Percentiles rank a stretch among this genome's conserved stretches.
These are phyloP conservation scores for Aspergillus niger DNA, from an alignment of 2,329 filamentous ascomycete species.

Conservation along the genomic window DNA sequence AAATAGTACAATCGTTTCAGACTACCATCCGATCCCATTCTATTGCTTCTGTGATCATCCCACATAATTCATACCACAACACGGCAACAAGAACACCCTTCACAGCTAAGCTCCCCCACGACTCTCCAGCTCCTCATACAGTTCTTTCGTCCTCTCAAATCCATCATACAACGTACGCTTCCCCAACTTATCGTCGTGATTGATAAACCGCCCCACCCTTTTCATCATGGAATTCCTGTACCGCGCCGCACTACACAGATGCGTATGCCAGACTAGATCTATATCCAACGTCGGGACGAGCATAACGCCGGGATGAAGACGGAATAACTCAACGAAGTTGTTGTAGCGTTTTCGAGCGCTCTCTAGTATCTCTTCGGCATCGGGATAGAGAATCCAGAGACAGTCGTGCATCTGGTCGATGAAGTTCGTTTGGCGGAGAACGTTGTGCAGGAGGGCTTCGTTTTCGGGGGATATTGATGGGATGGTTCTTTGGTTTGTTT, in stretches of 20 bases:
- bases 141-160: slow-evolving; percentile 52
- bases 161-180: slow-evolving; percentile 59
- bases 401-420: slow-evolving; percentile 68
- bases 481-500: background rate
- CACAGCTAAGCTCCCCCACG: background rate
- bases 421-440: slow-evolving; percentile 46
- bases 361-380: slow-evolving; percentile 62
- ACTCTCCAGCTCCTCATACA: slow-evolving; percentile 10
- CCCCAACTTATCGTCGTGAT: slow-evolving; percentile 78
- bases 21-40: no score
- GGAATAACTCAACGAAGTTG: slow-evolving; percentile 48
- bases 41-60: no score
- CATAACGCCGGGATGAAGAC: slow-evolving; percentile 34
- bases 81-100: no score
- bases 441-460: slow-evolving; percentile 37
- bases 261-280: slow-evolving; percentile 40
- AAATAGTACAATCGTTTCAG: no score
- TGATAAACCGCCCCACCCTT: slow-evolving; percentile 57
- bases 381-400: slow-evolving; percentile 76
- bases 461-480: background rate
- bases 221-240: slow-evolving; percentile 45
- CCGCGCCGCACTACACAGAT: slow-evolving; percentile 28
- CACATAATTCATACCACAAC: no score
- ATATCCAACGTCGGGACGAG: slow-evolving; percentile 39
- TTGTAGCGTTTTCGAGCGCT: slow-evolving; percentile 57